These are phyloP conservation scores for Ustilago hordei DNA, from an alignment of 1,284 basidiomycete genomes.

Conservation along the genomic window DNA sequence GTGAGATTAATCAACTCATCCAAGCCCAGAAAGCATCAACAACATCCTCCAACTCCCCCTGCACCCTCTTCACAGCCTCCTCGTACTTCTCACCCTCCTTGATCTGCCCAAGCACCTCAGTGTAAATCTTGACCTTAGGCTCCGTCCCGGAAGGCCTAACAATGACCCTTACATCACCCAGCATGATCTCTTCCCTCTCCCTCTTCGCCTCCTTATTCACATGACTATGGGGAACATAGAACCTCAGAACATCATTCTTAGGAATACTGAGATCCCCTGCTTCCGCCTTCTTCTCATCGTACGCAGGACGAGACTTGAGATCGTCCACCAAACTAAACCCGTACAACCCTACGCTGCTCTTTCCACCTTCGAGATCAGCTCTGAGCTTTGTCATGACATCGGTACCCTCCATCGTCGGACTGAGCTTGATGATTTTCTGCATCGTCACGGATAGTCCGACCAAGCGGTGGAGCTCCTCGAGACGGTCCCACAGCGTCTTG, in stretches of 20 bases:
- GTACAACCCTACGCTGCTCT: constrained; percentile 30
- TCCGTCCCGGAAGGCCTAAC: constrained; percentile 62
- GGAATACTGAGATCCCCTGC: constrained; percentile 52
- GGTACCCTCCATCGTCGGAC: constrained; percentile 52
- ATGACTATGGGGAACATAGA: constrained; percentile 53
- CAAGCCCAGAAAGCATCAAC: constrained; percentile 57
- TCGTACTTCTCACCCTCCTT: constrained; percentile 41
- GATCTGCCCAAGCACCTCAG: constrained; percentile 53
- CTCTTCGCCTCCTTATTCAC: constrained; percentile 18
- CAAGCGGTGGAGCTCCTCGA: constrained; percentile 57
- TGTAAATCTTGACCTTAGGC: constrained; percentile 64
- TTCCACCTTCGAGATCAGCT: constrained; percentile 38
- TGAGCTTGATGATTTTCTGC: constrained; percentile 60
- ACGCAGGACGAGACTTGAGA: constrained; percentile 32
- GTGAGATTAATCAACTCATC: constrained; percentile 39
- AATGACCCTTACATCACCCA: constrained; percentile 57
- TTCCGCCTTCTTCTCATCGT: constrained; percentile 47
- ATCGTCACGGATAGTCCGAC: constrained; percentile 57
- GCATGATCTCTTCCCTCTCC: constrained; percentile 50
- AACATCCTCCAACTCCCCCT: constrained; percentile 41
- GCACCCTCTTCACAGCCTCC: constrained; percentile 44
- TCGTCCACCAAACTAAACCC: constrained; percentile 56
- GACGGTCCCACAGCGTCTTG: constrained; percentile 58
- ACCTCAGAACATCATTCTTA: constrained; percentile 61
- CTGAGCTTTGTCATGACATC: constrained; percentile 58